These are phyloP conservation scores for Cutaneotrichosporon dermatis DNA, from an alignment of 1,284 basidiomycete genomes.

Conservation along the genomic window DNA sequence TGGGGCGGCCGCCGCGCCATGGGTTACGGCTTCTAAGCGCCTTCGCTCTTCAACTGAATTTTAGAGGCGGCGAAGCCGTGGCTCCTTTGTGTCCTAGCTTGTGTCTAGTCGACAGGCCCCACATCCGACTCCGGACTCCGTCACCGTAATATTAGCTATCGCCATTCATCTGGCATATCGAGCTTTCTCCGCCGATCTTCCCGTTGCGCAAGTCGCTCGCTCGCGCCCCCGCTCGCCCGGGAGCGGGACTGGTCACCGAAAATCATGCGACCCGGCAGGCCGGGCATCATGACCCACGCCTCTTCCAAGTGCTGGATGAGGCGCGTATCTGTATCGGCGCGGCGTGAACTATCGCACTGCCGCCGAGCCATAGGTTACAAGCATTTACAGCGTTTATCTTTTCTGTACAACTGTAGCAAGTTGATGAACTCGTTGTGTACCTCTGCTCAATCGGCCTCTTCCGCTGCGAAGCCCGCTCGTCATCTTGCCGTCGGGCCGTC, in stretches of 20 bases:
- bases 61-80: no score
- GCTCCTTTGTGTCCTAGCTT: no score
- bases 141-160: neutral
- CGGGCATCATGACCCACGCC: neutral
- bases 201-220: no score
- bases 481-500: no score
- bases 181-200: no score
- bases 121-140: neutral
- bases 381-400: neutral
- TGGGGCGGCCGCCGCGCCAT: constrained; percentile 34
- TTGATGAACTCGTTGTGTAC: neutral
- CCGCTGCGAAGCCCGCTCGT: no score
- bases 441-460: neutral
- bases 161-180: neutral
- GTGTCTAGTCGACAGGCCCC: no score
- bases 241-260: neutral
- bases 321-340: neutral
- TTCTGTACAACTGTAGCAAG: neutral
- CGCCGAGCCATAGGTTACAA: no score
- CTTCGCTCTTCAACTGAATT: neutral
- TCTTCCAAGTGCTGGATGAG: constrained; percentile 4
- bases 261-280: neutral
- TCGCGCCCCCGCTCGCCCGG: neutral
- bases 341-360: no score
- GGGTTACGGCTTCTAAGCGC: constrained; percentile 26